Conservation (phyloP, 768 basidiomycete genomes). For the Tulasnella sp. region DNA sequence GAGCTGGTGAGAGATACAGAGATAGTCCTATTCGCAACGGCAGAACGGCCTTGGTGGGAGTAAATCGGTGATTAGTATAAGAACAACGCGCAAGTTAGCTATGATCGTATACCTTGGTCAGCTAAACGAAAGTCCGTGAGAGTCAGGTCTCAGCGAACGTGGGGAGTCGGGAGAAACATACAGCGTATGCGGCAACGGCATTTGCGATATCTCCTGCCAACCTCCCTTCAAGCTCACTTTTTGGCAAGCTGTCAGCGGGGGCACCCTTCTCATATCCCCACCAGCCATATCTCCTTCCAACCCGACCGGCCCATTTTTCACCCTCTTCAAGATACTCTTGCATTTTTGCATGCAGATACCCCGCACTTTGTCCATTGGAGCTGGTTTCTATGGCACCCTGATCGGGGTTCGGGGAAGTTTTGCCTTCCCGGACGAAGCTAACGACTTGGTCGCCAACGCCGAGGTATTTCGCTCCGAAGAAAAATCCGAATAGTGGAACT, state of each 20-base stretch:
- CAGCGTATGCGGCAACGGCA: constrained; percentile 77
- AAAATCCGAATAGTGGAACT: constrained; percentile 71
- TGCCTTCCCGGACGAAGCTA: constrained; percentile 43
- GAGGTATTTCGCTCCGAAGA: constrained; percentile 66
- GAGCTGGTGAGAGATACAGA: constrained; percentile 70
- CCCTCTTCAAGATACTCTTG: constrained; percentile 77
- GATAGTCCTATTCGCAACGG: constrained; percentile 74
- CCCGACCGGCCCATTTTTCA: constrained; percentile 65
- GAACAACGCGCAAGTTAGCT: neutral
- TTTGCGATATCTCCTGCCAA: constrained; percentile 81
- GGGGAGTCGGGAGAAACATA: constrained; percentile 65
- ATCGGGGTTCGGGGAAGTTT: neutral
- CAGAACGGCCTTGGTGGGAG: constrained; percentile 60
- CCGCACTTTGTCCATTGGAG: neutral
- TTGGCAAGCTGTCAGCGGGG: constrained; percentile 22
- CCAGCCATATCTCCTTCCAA: constrained; percentile 77
- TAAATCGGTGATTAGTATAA: constrained; percentile 11
- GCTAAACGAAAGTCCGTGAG: neutral
- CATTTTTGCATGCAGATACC: constrained; percentile 53
- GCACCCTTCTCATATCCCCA: constrained; percentile 72
- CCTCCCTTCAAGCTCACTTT: constrained; percentile 43
- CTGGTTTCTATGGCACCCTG: neutral
- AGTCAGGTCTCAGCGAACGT: neutral
- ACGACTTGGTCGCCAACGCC: constrained; percentile 74
- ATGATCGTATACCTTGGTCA: constrained; percentile 22